phyloP scores from a whole-genome alignment of 768 basidiomycete genomes.

The Pulveroboletus sp. region DNA sequence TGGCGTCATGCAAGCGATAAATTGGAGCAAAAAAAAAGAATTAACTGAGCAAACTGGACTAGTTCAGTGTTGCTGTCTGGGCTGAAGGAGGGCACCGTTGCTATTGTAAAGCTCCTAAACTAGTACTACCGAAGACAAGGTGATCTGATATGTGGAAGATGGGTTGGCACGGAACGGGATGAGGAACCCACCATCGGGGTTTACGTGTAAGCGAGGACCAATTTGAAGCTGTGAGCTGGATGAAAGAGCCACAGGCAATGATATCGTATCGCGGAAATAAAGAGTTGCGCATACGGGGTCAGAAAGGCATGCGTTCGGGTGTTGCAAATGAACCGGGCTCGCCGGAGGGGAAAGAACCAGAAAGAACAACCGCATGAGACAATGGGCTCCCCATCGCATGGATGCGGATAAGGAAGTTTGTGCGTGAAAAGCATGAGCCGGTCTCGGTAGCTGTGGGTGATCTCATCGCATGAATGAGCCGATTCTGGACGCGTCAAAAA shows the following conservation, averaged over 20 bases:
- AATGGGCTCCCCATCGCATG: conserved; percentile 19
- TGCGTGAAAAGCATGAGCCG: conserved; percentile 4
- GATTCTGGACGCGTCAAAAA: conserved; percentile 24
- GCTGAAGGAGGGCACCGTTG: conserved; percentile 17
- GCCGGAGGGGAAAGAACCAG: conserved; percentile 18
- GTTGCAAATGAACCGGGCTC: conserved; percentile 25
- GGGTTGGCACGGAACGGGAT: conserved; percentile 8
- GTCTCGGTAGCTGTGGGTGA: conserved; percentile 12
- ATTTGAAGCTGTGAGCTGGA: conserved; percentile 6
- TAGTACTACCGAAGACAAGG: conserved; percentile 22
- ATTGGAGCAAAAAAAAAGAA: conserved; percentile 15
- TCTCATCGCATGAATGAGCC: conserved; percentile 13
- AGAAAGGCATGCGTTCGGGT: conserved; percentile 21
- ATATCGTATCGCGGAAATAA: conserved; percentile 25
- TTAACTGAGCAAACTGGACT: conserved; percentile 3
- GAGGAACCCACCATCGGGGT: conserved; percentile 18
- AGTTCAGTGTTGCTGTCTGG: conserved; percentile 15
- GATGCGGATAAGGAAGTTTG: conserved; percentile 20
- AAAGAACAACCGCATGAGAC: conserved; percentile 21
- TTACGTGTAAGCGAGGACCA: conserved; percentile 25
- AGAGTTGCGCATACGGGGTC: conserved; percentile 15
- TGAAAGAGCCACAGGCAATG: conserved; percentile 12
- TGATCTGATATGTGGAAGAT: conserved; percentile 17
- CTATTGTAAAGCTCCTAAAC: conserved; percentile 12
- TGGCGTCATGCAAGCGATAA: conserved; percentile 17